A percentile compares a stretch with the other conserved stretches of the same genome.
Evolutionary conservation across 2,329 filamentous ascomycete genomes (phyloP).

Genomic region (Colletotrichum spaethianum): DNA sequence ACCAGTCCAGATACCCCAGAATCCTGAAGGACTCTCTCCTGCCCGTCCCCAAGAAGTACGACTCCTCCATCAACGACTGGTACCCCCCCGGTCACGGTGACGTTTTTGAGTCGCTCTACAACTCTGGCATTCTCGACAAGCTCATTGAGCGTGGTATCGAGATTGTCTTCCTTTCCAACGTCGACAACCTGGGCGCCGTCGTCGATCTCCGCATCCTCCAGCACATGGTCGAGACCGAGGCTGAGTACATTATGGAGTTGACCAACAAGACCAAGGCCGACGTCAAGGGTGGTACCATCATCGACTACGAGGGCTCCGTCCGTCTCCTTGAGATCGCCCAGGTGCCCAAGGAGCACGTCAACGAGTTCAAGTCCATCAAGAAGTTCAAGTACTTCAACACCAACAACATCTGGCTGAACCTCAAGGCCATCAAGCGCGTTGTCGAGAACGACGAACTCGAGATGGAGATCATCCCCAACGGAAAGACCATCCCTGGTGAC

Average conservation of each 20-base stretch:
- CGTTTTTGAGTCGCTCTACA: constrained; percentile 99
- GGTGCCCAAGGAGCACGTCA: constrained; percentile 99
- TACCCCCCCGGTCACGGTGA: constrained; percentile 99
- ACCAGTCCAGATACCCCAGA: constrained; percentile 98
- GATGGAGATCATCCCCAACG: constrained; percentile 99
- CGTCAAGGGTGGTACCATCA: constrained; percentile 99
- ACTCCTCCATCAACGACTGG: constrained; percentile 95
- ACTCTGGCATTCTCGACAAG: constrained; percentile 98
- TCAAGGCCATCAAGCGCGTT: constrained; percentile 97
- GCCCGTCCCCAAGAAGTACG: constrained; percentile 89
- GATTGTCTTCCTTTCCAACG: constrained; percentile 98
- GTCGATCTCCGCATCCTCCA: constrained; percentile 98
- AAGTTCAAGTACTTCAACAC: constrained; percentile 99
- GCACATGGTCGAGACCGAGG: constrained; percentile 98
- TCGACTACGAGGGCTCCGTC: constrained; percentile 97
- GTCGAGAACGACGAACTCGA: constrained; percentile 98
- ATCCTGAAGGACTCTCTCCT: constrained; percentile 98
- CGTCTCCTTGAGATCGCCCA: constrained; percentile 98
- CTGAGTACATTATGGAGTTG: constrained; percentile 99
- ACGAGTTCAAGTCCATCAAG: constrained; percentile 99
- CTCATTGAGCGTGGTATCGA: constrained; percentile 95
- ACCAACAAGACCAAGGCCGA: constrained; percentile 99
- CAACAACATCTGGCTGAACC: constrained; percentile 99
- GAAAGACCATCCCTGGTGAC: constrained; percentile 97
- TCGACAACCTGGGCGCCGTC: constrained; percentile 97